Percentiles rank a stretch among this genome's conserved stretches.
phyloP scores from a whole-genome alignment of 2,329 filamentous ascomycete species.

The Fusarium praegraminearum region DNA sequence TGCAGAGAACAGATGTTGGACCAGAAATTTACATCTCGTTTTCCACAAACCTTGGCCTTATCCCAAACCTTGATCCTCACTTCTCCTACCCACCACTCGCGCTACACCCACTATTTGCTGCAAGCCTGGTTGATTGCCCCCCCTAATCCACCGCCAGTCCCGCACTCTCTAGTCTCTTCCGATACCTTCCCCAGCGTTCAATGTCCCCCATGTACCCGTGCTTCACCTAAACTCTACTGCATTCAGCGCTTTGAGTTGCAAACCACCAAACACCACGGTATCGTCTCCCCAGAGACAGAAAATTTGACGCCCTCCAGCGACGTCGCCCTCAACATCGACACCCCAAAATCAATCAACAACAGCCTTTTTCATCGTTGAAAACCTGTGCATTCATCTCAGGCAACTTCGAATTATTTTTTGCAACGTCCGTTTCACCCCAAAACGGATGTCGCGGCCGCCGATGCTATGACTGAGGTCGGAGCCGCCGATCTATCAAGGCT shows the following conservation, averaged over 20 bases:
- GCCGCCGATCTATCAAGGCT: constrained; percentile 73
- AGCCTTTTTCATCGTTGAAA: constrained; percentile 50
- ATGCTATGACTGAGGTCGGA: constrained; percentile 80
- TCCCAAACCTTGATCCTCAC: constrained; percentile 37
- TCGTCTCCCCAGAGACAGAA: constrained; percentile 47
- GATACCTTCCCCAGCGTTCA: constrained; percentile 31
- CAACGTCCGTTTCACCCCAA: constrained; percentile 70
- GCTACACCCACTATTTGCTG: constrained; percentile 32
- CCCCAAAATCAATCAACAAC: constrained; percentile 51
- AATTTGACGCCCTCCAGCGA: constrained; percentile 51
- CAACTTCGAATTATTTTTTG: constrained; percentile 38
- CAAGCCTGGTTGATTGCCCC: constrained; percentile 32
- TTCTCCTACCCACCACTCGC: constrained; percentile 28
- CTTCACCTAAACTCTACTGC: constrained; percentile 42
- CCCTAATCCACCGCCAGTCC: constrained; percentile 30
- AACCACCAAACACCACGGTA: constrained; percentile 39
- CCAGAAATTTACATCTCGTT: constrained; percentile 32
- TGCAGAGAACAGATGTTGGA: constrained; percentile 24
- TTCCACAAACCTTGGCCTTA: constrained; percentile 36
- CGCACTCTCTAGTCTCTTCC: constrained; percentile 15
- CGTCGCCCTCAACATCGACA: constrained; percentile 47
- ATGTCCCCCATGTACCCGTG: constrained; percentile 26
- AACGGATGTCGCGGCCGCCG: constrained; percentile 77
- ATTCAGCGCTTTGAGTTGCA: constrained; percentile 40
- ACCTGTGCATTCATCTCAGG: constrained; percentile 49